These are phyloP conservation scores for Epicoccum sorghinum DNA, from an alignment of 2,329 filamentous ascomycete species.

Conservation along the genomic window DNA sequence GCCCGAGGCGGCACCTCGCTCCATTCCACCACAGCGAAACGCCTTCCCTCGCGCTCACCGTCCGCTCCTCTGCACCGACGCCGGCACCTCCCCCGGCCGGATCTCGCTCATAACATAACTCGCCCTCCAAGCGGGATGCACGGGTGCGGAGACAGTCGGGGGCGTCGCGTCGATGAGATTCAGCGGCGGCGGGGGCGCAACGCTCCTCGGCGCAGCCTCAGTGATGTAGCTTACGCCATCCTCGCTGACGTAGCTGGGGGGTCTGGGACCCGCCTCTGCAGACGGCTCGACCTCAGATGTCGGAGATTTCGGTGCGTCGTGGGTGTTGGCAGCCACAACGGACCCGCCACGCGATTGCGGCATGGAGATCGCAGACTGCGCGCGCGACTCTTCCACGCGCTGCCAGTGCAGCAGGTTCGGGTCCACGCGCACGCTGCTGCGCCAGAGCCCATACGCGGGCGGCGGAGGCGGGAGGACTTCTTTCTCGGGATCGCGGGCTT, in stretches of 20 bases:
- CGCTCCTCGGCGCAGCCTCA: constrained; percentile 61
- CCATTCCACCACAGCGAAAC: no score
- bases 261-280: constrained; percentile 52
- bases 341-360: constrained; percentile 4
- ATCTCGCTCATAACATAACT: constrained; percentile 41
- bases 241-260: constrained; percentile 78
- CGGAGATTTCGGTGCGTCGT: neutral
- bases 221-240: constrained; percentile 76
- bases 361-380: constrained; percentile 3
- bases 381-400: constrained; percentile 52
- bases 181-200: constrained; percentile 15
- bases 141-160: no score
- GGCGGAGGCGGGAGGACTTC: constrained; percentile 55
- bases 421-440: constrained; percentile 80
- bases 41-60: no score
- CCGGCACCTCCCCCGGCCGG: constrained; percentile 22
- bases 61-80: no score
- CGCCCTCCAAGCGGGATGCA: constrained; percentile 47
- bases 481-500: constrained; percentile 24
- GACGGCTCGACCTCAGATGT: neutral
- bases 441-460: constrained; percentile 85
- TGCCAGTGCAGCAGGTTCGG: constrained; percentile 84
- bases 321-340: neutral
- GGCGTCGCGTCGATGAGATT: no score
- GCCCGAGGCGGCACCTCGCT: no score